phyloP scores from a whole-genome alignment of 208 protist species.

The Leptomonas seymouri region DNA sequence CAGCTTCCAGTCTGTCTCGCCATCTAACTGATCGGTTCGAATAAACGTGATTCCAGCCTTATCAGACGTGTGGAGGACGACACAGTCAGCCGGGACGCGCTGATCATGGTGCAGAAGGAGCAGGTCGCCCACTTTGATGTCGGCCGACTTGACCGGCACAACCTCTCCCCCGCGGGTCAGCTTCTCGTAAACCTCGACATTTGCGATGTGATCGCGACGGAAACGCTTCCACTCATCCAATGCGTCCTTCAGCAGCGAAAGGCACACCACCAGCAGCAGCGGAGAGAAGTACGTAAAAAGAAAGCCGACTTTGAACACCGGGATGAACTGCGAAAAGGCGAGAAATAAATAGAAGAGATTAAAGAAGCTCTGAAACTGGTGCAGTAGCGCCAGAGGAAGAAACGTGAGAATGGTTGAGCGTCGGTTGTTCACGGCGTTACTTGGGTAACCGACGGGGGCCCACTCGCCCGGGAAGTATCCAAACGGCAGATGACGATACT shows the following conservation, averaged over 20 bases:
- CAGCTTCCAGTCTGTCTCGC: constrained; percentile 99
- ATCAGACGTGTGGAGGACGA: constrained; percentile 97
- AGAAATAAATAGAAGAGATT: constrained; percentile 91
- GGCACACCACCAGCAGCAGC: constrained; percentile 88
- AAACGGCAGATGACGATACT: constrained; percentile 53
- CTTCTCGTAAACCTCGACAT: constrained; percentile 75
- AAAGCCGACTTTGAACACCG: constrained; percentile 88
- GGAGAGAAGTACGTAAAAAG: constrained; percentile 97
- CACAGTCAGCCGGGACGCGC: constrained; percentile 96
- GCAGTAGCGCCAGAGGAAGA: constrained; percentile 71
- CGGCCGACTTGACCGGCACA: constrained; percentile 54
- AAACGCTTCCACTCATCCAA: constrained; percentile 96
- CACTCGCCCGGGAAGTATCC: constrained; percentile 48
- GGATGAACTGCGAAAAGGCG: constrained; percentile 81
- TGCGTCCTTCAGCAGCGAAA: constrained; percentile 94
- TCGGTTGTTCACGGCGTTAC: constrained; percentile 85
- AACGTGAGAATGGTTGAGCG: constrained; percentile 83
- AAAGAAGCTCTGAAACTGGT: constrained; percentile 85
- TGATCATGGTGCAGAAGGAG: constrained; percentile 93
- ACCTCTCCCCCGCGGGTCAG: constrained; percentile 55
- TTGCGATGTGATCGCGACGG: constrained; percentile 84
- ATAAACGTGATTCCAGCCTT: constrained; percentile 96
- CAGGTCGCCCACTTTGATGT: constrained; percentile 96
- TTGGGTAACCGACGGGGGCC: constrained; percentile 47
- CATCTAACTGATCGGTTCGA: constrained; percentile 99